These are phyloP conservation scores for Benincasa hispida DNA, from an alignment of 306 rosid genomes.

Conservation along the genomic window DNA sequence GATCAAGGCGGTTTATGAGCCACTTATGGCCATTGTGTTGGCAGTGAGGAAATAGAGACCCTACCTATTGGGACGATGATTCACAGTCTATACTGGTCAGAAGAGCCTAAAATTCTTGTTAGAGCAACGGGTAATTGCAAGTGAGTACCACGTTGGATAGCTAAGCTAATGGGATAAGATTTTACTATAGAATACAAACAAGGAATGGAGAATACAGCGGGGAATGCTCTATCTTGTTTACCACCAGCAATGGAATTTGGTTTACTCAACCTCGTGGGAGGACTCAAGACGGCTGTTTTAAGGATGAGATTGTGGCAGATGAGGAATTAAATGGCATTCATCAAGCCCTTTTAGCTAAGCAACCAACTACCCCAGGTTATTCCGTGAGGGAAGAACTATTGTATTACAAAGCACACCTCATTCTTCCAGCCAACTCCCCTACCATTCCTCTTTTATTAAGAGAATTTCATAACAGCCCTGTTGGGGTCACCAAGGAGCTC, in stretches of 20 bases:
- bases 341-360: accelerated
- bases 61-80: neutral
- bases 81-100: accelerated
- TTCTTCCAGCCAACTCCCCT: neutral
- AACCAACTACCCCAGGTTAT: accelerated
- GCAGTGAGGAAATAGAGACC: neutral
- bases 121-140: neutral
- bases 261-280: neutral
- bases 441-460: neutral
- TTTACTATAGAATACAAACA: neutral
- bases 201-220: neutral
- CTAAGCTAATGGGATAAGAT: neutral
- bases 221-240: neutral
- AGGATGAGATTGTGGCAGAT: neutral
- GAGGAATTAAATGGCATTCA: too few species aligned
- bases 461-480: neutral
- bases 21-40: neutral
- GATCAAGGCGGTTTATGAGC: neutral
- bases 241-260: neutral
- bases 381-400: neutral
- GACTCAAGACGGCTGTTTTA: neutral
- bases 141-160: neutral
- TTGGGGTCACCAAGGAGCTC: neutral
- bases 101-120: neutral
- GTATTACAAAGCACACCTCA: neutral